phyloP scores from a whole-genome alignment of 2,329 filamentous ascomycete genomes.

The Colletotrichum somersetense region DNA sequence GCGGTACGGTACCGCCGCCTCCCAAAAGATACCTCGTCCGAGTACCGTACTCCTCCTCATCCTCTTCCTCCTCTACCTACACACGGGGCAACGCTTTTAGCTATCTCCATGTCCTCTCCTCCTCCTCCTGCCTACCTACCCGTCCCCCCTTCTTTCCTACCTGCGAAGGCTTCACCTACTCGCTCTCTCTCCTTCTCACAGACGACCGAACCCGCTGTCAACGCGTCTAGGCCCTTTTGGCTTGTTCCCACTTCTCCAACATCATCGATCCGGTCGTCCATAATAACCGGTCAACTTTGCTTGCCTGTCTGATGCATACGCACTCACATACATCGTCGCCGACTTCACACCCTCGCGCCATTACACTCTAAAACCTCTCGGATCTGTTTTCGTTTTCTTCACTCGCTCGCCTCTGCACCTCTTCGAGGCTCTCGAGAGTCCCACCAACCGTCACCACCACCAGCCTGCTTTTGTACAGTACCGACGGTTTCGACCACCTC shows the following conservation, averaged over 20 bases:
- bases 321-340: not conserved
- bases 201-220: conserved; percentile 21
- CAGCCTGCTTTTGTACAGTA: not conserved
- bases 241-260: conserved; percentile 6
- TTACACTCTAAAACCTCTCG: not conserved
- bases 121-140: conserved; percentile 13
- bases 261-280: not conserved
- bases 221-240: conserved; percentile 2
- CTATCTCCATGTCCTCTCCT: conserved; percentile 37
- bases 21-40: conserved; percentile 14
- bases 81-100: conserved; percentile 24
- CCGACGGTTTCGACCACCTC: conserved; percentile 25
- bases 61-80: no score
- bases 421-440: not conserved
- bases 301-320: conserved; percentile 2
- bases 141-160: conserved; percentile 30
- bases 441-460: not conserved
- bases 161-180: conserved; percentile 32
- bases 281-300: not conserved
- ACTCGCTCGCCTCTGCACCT: conserved; percentile 11
- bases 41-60: conserved; percentile 7
- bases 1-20: conserved; percentile 20
- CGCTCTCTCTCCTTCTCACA: conserved; percentile 19
- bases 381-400: not conserved
- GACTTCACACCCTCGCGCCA: not conserved